phyloP scores from a whole-genome alignment of 768 basidiomycete species.

The Cystofilobasidium macerans region DNA sequence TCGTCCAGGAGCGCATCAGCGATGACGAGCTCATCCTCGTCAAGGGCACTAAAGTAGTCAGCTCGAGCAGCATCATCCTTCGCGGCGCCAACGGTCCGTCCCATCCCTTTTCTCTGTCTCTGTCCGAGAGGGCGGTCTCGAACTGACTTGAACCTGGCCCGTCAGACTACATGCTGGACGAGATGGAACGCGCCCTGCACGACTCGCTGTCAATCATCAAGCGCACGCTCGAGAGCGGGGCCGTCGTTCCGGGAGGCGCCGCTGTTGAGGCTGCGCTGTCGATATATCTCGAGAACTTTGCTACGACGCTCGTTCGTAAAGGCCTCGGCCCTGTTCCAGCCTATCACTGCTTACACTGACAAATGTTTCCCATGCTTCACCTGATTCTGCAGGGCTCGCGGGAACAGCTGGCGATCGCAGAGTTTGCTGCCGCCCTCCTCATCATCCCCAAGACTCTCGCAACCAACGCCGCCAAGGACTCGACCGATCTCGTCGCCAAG shows the following conservation, averaged over 20 bases:
- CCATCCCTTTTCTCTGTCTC: background rate
- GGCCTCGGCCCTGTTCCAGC: background rate
- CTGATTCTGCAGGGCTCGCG: conserved; percentile 63
- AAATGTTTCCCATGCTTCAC: background rate
- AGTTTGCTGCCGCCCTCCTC: conserved; percentile 84
- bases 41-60: conserved; percentile 96
- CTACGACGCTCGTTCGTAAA: conserved; percentile 74
- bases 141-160: too few species aligned
- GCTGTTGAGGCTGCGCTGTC: conserved; percentile 94
- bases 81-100: conserved; percentile 65
- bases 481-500: conserved; percentile 93
- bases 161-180: conserved; percentile 95
- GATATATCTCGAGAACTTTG: conserved; percentile 97
- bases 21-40: conserved; percentile 95
- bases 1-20: conserved; percentile 91
- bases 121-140: too few species aligned
- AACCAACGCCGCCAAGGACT: conserved; percentile 96
- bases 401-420: conserved; percentile 97
- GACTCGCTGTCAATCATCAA: conserved; percentile 93
- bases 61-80: conserved; percentile 79
- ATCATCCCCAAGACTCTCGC: conserved; percentile 94
- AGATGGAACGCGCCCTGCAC: conserved; percentile 95
- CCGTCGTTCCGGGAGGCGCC: conserved; percentile 92
- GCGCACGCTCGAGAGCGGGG: conserved; percentile 87
- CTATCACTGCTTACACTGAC: background rate